phyloP scores from a whole-genome alignment of 371 early-diverging fungal species.

The Capniomyces stellatus region DNA sequence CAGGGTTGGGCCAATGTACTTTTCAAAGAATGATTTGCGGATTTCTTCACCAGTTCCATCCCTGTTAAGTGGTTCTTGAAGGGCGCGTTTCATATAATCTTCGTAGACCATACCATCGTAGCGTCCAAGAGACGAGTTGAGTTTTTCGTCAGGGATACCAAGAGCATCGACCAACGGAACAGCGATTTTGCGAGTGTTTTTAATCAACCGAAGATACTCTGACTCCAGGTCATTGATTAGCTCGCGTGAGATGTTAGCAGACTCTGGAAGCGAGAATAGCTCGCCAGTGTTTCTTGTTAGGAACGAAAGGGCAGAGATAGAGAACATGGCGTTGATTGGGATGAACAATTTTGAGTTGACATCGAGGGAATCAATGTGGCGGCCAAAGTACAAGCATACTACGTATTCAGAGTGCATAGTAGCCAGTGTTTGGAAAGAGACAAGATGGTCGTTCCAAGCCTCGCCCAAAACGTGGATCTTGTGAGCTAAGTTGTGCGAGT shows the following conservation, averaged over 20 bases:
- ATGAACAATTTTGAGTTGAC: slow-evolving; percentile 3
- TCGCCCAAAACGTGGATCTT: slow-evolving; percentile 25
- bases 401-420: slow-evolving; percentile 47
- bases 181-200: slow-evolving; percentile 45
- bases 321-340: neutral
- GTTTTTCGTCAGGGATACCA: slow-evolving; percentile 49
- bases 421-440: slow-evolving; percentile 38
- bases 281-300: slow-evolving; percentile 33
- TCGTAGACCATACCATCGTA: slow-evolving; percentile 61
- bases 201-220: slow-evolving; percentile 30
- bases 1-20: slow-evolving; percentile 15
- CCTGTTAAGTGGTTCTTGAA: slow-evolving; percentile 38
- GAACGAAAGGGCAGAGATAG: neutral
- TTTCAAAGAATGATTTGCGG: slow-evolving; percentile 16
- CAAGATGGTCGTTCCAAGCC: slow-evolving; percentile 45
- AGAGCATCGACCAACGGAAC: slow-evolving; percentile 58
- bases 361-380: slow-evolving; percentile 25
- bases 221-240: slow-evolving; percentile 22
- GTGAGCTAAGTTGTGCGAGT: slow-evolving; percentile 29
- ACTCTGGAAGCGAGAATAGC: slow-evolving; percentile 37
- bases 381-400: slow-evolving; percentile 35
- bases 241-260: slow-evolving; percentile 22
- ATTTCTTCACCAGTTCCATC: slow-evolving; percentile 11
- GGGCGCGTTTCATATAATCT: slow-evolving; percentile 42
- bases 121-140: slow-evolving; percentile 60